Evolutionary conservation across 352 stramenopile genomes (phyloP).

Genomic region (Globisporangium echinulatum): DNA sequence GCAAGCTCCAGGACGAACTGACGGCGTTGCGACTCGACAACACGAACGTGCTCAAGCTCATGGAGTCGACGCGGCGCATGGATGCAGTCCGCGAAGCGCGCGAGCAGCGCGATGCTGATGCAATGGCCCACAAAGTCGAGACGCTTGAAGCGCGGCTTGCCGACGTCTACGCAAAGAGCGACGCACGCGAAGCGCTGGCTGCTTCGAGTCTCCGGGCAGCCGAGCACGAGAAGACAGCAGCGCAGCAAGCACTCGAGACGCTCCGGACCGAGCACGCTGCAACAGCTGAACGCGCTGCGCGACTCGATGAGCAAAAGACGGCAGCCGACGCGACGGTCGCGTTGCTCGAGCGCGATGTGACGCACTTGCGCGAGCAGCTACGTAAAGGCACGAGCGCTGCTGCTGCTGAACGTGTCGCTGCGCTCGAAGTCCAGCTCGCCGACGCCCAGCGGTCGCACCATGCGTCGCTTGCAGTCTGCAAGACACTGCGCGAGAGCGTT

Average conservation of each 20-base stretch:
- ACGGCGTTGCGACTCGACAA: slow-evolving; percentile 56
- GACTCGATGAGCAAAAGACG: slow-evolving; percentile 47
- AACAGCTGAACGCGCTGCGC: slow-evolving; percentile 36
- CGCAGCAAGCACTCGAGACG: slow-evolving; percentile 29
- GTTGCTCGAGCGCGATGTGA: slow-evolving; percentile 56
- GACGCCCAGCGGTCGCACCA: slow-evolving; percentile 58
- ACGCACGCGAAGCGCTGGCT: slow-evolving; percentile 46
- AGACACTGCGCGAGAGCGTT: slow-evolving; percentile 54
- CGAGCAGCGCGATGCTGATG: slow-evolving; percentile 39
- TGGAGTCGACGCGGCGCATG: slow-evolving; percentile 69
- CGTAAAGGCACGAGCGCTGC: slow-evolving; percentile 55
- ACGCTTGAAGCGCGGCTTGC: slow-evolving; percentile 51
- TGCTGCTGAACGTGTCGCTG: slow-evolving; percentile 49
- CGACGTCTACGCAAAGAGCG: slow-evolving; percentile 53
- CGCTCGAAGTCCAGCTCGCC: slow-evolving; percentile 52
- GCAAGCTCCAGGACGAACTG: slow-evolving; percentile 53
- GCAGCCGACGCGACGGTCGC: slow-evolving; percentile 32
- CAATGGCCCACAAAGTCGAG: slow-evolving; percentile 38
- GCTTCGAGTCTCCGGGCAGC: slow-evolving; percentile 34
- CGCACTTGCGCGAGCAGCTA: slow-evolving; percentile 46
- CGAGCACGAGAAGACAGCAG: slow-evolving; percentile 58
- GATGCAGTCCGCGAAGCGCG: slow-evolving; percentile 55
- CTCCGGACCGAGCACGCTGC: slow-evolving; percentile 26
- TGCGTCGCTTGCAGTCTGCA: slow-evolving; percentile 43
- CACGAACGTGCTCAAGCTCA: slow-evolving; percentile 74